Conservation (phyloP, 1,139 yeast genomes). For the Kodamaea arcana region DNA sequence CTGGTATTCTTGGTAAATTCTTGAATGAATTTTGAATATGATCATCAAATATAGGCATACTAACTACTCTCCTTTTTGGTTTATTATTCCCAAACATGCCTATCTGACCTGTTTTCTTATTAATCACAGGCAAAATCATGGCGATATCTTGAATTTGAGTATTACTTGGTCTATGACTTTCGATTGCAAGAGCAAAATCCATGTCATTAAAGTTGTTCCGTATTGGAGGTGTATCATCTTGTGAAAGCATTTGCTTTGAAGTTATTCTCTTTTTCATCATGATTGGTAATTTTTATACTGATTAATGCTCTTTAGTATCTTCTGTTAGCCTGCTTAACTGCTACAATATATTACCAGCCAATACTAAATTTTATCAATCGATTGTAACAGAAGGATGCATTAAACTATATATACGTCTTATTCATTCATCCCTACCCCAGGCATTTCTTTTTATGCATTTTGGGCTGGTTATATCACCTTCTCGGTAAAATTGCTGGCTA, state of each 20-base stretch:
- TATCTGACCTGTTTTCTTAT: background rate
- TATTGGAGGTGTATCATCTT: constrained; percentile 21
- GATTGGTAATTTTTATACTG: no score
- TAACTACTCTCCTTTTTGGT: constrained; percentile 6
- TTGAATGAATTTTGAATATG: background rate
- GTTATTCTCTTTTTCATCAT: constrained; percentile 10
- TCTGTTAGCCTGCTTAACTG: no score
- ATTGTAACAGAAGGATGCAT: no score
- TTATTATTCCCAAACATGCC: background rate
- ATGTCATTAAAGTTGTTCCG: constrained; percentile 21
- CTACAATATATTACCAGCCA: no score
- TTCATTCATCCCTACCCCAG: no score
- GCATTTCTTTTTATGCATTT: no score
- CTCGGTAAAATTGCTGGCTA: no score
- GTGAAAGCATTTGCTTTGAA: constrained; percentile 23
- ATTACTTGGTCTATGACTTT: constrained; percentile 26
- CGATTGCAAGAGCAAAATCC: constrained; percentile 29
- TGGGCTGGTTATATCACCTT: no score
- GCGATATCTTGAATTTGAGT: constrained; percentile 30
- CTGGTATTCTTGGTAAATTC: constrained; percentile 1
- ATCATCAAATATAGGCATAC: constrained; percentile 19
- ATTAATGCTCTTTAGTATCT: no score
- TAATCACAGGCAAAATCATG: constrained; percentile 18
- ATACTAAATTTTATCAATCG: no score
- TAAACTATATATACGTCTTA: no score